Evolutionary conservation across 2,329 filamentous ascomycete genomes (phyloP).

Genomic region (Trichoderma gracile): DNA sequence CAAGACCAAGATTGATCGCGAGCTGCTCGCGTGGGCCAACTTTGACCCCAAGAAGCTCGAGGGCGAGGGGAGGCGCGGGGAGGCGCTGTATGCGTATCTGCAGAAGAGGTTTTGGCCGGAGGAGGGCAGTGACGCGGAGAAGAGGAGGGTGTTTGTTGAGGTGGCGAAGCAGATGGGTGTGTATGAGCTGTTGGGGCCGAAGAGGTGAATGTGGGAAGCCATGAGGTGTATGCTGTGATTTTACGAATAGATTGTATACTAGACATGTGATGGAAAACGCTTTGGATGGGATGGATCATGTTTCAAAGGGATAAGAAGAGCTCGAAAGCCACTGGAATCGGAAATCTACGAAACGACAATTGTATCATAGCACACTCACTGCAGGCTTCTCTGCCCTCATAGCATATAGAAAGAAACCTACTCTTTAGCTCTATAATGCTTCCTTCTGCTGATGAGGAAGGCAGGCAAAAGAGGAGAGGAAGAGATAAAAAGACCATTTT

Average conservation of each 20-base stretch:
- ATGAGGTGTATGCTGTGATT: background rate
- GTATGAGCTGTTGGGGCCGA: constrained; percentile 37
- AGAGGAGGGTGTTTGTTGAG: constrained; percentile 35
- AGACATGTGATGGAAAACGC: constrained; percentile 11
- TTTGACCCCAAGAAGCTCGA: constrained; percentile 42
- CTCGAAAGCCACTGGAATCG: background rate
- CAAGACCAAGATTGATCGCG: constrained; percentile 46
- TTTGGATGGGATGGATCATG: constrained; percentile 1
- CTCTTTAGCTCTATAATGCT: background rate
- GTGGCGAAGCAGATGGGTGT: constrained; percentile 49
- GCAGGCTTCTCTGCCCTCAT: background rate
- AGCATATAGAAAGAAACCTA: background rate
- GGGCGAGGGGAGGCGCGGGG: constrained; percentile 35
- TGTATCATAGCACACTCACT: constrained; percentile 15
- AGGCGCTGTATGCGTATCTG: constrained; percentile 48
- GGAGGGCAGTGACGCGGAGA: constrained; percentile 31
- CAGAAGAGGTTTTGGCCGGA: constrained; percentile 42
- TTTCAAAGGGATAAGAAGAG: constrained; percentile 5
- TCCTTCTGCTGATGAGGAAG: background rate
- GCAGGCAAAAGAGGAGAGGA: background rate
- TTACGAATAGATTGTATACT: constrained; percentile 22
- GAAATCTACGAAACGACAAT: background rate
- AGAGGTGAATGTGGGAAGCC: background rate
- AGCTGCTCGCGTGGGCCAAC: constrained; percentile 36
- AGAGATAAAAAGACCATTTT: background rate